Evolutionary conservation across 371 early-diverging fungal genomes (phyloP).

Genomic region (Chytridiales sp.): DNA sequence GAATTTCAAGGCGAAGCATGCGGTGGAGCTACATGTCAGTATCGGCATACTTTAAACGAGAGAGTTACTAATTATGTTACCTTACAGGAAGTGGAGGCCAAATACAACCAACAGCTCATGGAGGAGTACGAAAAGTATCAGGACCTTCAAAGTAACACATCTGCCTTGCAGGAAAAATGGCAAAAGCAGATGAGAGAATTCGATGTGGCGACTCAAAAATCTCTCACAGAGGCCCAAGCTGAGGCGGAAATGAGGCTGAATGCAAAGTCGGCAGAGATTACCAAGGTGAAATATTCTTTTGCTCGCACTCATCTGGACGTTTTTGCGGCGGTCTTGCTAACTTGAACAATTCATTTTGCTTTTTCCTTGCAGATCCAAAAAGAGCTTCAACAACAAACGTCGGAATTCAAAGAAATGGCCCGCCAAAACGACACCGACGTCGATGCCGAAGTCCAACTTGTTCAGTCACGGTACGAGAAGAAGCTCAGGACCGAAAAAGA

Average conservation of each 20-base stretch:
- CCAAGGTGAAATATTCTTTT: slow-evolving; percentile 40
- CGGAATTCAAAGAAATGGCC: slow-evolving; percentile 51
- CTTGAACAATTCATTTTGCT: not conserved
- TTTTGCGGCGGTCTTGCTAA: not conserved
- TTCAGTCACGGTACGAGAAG: slow-evolving; percentile 47
- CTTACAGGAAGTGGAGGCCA: slow-evolving; percentile 44
- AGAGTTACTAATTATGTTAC: too few relatives aligned
- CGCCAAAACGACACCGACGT: slow-evolving; percentile 49
- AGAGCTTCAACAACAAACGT: slow-evolving; percentile 35
- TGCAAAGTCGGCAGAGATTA: slow-evolving; percentile 42
- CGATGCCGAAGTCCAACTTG: slow-evolving; percentile 46
- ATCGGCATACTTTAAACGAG: too few relatives aligned
- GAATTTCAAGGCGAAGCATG: slow-evolving; percentile 31
- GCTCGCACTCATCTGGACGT: not conserved
- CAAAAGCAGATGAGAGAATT: slow-evolving; percentile 44
- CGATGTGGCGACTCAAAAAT: slow-evolving; percentile 29
- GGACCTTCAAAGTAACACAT: slow-evolving; percentile 33
- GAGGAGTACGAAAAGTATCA: slow-evolving; percentile 58
- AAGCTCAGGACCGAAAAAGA: slow-evolving; percentile 50
- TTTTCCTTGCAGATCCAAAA: slow-evolving; percentile 37
- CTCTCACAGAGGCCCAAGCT: slow-evolving; percentile 39
- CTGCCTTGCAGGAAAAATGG: slow-evolving; percentile 45
- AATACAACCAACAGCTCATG: slow-evolving; percentile 51
- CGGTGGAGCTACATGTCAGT: slow-evolving; percentile 48
- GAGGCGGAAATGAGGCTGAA: slow-evolving; percentile 44